These are phyloP conservation scores for Hyaloscypha variabilis DNA, from an alignment of 495 filamentous ascomycete species.

Conservation along the genomic window DNA sequence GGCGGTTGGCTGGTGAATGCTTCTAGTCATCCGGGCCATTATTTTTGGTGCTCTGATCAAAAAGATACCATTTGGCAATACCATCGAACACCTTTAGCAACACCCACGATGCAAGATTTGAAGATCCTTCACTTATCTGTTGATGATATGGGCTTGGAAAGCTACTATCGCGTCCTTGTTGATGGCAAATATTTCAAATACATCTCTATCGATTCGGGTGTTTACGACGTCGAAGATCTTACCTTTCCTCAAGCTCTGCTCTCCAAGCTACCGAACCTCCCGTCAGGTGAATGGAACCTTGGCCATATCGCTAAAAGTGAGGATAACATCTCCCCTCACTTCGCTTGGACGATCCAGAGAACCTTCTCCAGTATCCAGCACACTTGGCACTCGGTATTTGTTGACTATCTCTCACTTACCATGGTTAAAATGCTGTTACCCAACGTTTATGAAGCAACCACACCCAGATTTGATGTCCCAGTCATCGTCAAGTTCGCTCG, in stretches of 20 bases:
- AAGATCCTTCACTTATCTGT: too few relatives aligned
- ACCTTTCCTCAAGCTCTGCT: slow-evolving; percentile 26
- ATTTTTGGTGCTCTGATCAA: too few relatives aligned
- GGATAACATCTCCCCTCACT: not conserved
- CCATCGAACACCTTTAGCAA: too few relatives aligned
- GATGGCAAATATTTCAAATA: slow-evolving; percentile 34
- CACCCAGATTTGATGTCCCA: slow-evolving; percentile 18
- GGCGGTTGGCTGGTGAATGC: too few relatives aligned
- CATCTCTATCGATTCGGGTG: slow-evolving; percentile 34
- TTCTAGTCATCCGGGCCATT: too few relatives aligned
- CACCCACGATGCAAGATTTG: too few relatives aligned
- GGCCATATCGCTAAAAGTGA: slow-evolving; percentile 7
- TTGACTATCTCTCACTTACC: not conserved
- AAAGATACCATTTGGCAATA: too few relatives aligned
- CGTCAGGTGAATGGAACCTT: slow-evolving; percentile 7
- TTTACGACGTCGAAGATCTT: slow-evolving; percentile 33
- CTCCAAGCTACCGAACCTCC: slow-evolving; percentile 6
- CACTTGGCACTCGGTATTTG: not conserved
- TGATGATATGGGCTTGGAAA: too few relatives aligned
- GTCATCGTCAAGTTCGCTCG: slow-evolving; percentile 40
- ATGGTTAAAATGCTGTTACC: not conserved
- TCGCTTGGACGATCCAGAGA: not conserved
- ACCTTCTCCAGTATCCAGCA: not conserved
- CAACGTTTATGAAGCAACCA: not conserved
- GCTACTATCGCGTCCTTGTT: slow-evolving; percentile 25